Conservation (phyloP, 108 stramenopile genomes). For the Nannochloropsis gaditana region DNA sequence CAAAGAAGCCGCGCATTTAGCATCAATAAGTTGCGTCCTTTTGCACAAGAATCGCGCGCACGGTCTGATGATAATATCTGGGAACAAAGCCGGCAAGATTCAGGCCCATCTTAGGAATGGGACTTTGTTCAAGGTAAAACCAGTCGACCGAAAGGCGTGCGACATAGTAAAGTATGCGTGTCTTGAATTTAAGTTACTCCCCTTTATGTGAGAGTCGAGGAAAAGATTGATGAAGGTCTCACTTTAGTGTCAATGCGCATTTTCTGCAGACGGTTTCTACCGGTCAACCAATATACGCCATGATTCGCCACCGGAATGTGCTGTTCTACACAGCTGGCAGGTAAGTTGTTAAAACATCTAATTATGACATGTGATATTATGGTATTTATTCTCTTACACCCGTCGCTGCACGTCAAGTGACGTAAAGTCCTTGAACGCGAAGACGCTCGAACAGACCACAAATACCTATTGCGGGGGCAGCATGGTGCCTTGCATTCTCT, state of each 20-base stretch:
- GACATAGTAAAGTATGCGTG: too few species aligned
- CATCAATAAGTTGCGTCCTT: not conserved
- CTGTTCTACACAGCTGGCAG: not conserved
- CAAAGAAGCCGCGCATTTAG: not conserved
- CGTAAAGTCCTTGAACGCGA: not conserved
- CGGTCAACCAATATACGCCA: not conserved
- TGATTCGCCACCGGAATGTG: not conserved
- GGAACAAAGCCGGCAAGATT: not conserved
- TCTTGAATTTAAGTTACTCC: too few species aligned
- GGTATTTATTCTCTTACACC: too few species aligned
- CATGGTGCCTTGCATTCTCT: conserved; percentile 10
- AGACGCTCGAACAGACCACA: not conserved
- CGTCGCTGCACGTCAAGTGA: not conserved
- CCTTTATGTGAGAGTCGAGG: too few species aligned
- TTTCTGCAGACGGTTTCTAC: not conserved
- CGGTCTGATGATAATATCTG: not conserved
- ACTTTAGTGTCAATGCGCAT: too few species aligned
- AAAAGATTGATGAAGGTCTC: too few species aligned
- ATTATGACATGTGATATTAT: not conserved
- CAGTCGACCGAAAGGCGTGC: too few species aligned
- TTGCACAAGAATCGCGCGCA: not conserved
- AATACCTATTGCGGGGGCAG: not conserved
- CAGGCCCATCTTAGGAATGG: not conserved
- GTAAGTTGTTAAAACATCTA: not conserved
- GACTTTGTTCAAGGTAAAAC: conserved; percentile 18